Evolutionary conservation across 2,329 filamentous ascomycete species (phyloP).

Genomic region (Xylaria digitata): DNA sequence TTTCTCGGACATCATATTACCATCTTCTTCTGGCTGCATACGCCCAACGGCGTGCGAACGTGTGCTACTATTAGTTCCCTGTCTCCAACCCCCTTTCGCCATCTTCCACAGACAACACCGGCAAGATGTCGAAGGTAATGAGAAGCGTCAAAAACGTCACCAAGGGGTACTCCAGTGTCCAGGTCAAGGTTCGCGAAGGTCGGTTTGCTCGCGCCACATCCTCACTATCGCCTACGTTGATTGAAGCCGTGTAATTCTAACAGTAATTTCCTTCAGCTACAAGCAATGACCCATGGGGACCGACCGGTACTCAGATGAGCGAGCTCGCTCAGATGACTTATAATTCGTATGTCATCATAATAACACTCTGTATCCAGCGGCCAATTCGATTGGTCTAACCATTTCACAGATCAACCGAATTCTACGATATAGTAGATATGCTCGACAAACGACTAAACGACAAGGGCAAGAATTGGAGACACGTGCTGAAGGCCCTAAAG

Average conservation of each 20-base stretch:
- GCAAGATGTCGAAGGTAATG: conserved; percentile 93
- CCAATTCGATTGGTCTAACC: conserved; percentile 38
- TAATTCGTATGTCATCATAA: conserved; percentile 79
- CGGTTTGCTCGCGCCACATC: conserved; percentile 42
- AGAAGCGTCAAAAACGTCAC: conserved; percentile 99
- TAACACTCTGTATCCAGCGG: conserved; percentile 14
- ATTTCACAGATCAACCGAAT: conserved; percentile 82
- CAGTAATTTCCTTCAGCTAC: conserved; percentile 73
- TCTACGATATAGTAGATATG: conserved; percentile 99
- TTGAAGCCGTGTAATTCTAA: conserved; percentile 45
- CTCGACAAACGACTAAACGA: conserved; percentile 98
- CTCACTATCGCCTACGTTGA: conserved; percentile 35
- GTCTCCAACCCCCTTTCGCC: conserved; percentile 15
- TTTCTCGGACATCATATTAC: neutral
- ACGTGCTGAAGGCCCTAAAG: conserved; percentile 96
- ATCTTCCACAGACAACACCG: conserved; percentile 43
- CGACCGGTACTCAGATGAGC: conserved; percentile 97
- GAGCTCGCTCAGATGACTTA: conserved; percentile 98
- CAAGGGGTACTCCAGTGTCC: conserved; percentile 95
- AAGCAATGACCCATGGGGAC: conserved; percentile 98
- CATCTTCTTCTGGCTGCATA: conserved; percentile 9
- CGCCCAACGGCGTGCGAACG: conserved; percentile 29
- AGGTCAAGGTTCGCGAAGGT: conserved; percentile 99
- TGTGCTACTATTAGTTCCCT: conserved; percentile 22
- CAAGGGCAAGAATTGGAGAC: conserved; percentile 99